Evolutionary conservation across 331 rosid genomes (phyloP).

Genomic region (Ulmus americana): DNA sequence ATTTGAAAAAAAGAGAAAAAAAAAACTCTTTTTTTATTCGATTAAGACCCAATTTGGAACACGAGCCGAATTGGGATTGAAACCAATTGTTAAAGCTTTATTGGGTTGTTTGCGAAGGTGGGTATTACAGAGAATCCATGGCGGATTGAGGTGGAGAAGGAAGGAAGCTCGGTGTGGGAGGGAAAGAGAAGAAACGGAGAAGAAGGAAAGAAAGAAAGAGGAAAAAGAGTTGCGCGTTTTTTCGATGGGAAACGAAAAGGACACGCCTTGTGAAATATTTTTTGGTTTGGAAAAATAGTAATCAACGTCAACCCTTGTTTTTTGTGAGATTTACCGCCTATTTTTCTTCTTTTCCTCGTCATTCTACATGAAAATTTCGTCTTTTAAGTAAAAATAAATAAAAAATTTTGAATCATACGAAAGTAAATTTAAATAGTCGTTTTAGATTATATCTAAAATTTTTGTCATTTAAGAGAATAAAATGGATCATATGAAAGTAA

Average conservation of each 20-base stretch:
- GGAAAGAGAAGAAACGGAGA: not conserved
- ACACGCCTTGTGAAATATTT: slow-evolving; percentile 4
- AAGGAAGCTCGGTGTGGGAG: slow-evolving; percentile 4
- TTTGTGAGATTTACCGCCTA: no score
- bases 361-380: not conserved
- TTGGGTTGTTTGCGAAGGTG: slow-evolving; percentile 3
- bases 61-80: not conserved
- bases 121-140: slow-evolving; percentile 14
- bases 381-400: no score
- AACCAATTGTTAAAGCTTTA: not conserved
- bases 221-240: slow-evolving; percentile 22
- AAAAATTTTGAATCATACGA: no score
- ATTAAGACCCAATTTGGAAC: not conserved
- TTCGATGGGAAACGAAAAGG: slow-evolving; percentile 26
- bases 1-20: not conserved
- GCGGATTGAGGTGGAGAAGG: slow-evolving; percentile 10
- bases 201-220: not conserved
- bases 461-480: no score
- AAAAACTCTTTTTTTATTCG: not conserved
- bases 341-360: not conserved
- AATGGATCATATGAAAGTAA: no score
- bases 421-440: no score
- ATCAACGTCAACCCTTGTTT: slow-evolving; percentile 14
- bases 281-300: slow-evolving; percentile 15
- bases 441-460: no score